phyloP scores from a whole-genome alignment of 176 grass and related monocot species.

The Guadua angustifolia region DNA sequence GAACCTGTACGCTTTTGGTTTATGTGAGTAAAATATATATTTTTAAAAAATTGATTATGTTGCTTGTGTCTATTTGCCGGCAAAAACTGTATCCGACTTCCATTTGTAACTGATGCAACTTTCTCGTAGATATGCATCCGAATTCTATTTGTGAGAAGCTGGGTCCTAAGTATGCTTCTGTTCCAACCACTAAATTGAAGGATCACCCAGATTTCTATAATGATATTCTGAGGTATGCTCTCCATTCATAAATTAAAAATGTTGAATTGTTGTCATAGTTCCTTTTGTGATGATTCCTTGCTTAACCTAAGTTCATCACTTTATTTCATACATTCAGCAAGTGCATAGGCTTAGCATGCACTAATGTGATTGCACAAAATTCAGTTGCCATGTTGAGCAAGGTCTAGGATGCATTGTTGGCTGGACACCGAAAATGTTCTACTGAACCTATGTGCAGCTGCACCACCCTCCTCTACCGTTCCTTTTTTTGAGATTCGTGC shows the following conservation, averaged over 20 bases:
- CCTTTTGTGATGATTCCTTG: background rate
- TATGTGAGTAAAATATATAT: conserved; percentile 70
- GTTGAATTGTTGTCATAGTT: background rate
- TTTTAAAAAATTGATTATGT: background rate
- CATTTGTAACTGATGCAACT: conserved; percentile 26
- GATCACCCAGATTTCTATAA: conserved; percentile 82
- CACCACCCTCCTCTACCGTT: no score
- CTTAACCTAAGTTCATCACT: background rate
- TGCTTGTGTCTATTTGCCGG: conserved; percentile 3
- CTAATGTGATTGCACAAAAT: conserved; percentile 7
- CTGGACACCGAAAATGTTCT: no score
- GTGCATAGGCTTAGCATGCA: conserved; percentile 8
- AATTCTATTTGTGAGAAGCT: conserved; percentile 83
- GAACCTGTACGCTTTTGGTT: conserved; percentile 92
- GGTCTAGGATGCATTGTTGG: background rate
- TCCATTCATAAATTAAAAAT: conserved; percentile 6
- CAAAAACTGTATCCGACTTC: background rate
- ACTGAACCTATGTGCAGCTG: no score
- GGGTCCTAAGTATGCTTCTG: conserved; percentile 86
- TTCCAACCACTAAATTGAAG: conserved; percentile 66
- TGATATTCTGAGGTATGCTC: conserved; percentile 84
- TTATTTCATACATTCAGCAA: background rate
- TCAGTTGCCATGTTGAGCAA: background rate
- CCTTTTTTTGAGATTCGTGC: no score
- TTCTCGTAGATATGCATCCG: conserved; percentile 79